Percentiles rank a stretch among this genome's conserved stretches.
These are phyloP conservation scores for Paramyrothecium roridum DNA, from an alignment of 2,329 filamentous ascomycete genomes.

Conservation along the genomic window DNA sequence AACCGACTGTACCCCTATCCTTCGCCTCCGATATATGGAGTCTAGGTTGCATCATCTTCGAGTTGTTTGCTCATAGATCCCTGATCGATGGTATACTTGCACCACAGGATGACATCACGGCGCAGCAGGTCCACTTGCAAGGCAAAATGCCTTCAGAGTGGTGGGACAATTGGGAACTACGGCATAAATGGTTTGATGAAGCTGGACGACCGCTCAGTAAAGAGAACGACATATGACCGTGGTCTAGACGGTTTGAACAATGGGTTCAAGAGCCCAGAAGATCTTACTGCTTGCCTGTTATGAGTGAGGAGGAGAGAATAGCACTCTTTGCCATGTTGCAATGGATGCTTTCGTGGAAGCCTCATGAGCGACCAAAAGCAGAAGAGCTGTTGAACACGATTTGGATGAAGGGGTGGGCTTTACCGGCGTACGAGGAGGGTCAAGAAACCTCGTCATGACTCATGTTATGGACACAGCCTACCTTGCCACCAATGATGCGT, in stretches of 20 bases:
- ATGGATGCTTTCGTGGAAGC: conserved; percentile 6
- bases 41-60: conserved; percentile 31
- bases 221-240: neutral
- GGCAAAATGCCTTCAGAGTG: conserved; percentile 11
- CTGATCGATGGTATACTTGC: conserved; percentile 7
- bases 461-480: too few species aligned
- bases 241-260: conserved; percentile 3
- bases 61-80: conserved; percentile 20
- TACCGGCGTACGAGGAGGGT: conserved; percentile 1
- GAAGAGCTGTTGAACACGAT: conserved; percentile 2
- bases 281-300: neutral
- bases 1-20: conserved; percentile 25
- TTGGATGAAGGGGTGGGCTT: conserved; percentile 6
- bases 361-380: conserved; percentile 3
- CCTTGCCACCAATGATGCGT: too few species aligned
- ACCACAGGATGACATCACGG: conserved; percentile 7
- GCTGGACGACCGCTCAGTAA: neutral
- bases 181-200: conserved; percentile 5
- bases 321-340: conserved; percentile 6
- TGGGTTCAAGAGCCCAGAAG: conserved; percentile 4
- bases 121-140: conserved; percentile 13
- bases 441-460: neutral
- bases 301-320: conserved; percentile 1
- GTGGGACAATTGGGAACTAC: conserved; percentile 12
- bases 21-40: conserved; percentile 36